phyloP scores from a whole-genome alignment of 441 rosid species.

The Geranium incanum region DNA sequence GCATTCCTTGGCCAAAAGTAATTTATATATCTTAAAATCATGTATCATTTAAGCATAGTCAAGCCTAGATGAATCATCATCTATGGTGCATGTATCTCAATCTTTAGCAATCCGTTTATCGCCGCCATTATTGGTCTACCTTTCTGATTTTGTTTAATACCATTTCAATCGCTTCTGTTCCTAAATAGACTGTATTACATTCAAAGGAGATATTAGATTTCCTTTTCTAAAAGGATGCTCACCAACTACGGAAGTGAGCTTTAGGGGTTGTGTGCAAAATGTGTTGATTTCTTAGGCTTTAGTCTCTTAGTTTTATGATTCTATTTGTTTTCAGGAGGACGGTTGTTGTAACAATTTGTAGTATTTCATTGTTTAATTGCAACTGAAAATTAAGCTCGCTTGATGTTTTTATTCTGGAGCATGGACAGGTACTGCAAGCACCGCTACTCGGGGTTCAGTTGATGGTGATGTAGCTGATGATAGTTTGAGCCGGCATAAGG shows the following conservation, averaged over 20 bases:
- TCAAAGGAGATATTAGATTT: not conserved
- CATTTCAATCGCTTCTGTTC: not conserved
- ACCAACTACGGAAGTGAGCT: not conserved
- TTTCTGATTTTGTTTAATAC: not conserved
- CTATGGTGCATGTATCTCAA: not conserved
- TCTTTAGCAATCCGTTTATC: not conserved
- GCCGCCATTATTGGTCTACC: not conserved
- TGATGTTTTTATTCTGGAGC: constrained; percentile 19
- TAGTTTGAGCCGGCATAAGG: constrained; percentile 50
- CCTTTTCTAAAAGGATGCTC: not conserved
- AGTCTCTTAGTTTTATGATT: not conserved
- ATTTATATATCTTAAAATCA: not conserved
- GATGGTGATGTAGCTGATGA: constrained; percentile 28
- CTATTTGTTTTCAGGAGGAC: not conserved
- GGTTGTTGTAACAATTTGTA: not conserved
- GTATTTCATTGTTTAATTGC: not conserved
- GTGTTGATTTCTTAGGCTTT: not conserved
- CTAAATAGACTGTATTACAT: not conserved
- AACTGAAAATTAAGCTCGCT: constrained; percentile 8
- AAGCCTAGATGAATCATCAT: not conserved
- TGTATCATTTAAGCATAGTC: not conserved
- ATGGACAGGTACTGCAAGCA: constrained; percentile 36
- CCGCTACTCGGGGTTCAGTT: constrained; percentile 43
- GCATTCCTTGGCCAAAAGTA: not conserved
- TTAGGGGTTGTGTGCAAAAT: not conserved